Base-by-base conservation (phyloP, 2,329 filamentous ascomycete genomes). In the Hypomyces perniciosus region DNA sequence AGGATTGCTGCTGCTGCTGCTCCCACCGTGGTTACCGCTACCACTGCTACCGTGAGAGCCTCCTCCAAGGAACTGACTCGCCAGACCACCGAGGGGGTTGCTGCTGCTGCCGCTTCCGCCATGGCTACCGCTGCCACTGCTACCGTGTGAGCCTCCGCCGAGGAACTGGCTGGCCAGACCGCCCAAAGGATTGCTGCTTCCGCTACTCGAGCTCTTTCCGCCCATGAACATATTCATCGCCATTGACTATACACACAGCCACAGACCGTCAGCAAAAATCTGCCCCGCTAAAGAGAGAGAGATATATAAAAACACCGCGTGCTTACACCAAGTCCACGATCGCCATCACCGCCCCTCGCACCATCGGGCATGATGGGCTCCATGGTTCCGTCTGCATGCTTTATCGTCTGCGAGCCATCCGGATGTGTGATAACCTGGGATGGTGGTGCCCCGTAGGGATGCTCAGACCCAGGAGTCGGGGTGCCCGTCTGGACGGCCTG, bases 281-380 rank as follows among this genome's bases (percentile, higher is more conserved):
- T 39, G 8, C 28, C 8, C 45, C 13, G 10, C 9, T 33, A 12
- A 41, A 26, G 10, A 8, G 20, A 5, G 30, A 33, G 7, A 12
- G 27, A n/a, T n/a, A n/a, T n/a, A n/a, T n/a, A n/a, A 12, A 37
- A 12, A 29, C 3, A 13, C 33, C 20, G 20, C 20, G 20, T 46
- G 76, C 83, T 65, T 78, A 87, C 84, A 54, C 84, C 82, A 50
- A 88, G 68, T 38, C 83, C 80, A 56, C 84, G 76, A 46, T 87
- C 83, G 33, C 80, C 76, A 29, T 77, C 76, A 20, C 71, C 59
- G 47, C 75, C 77, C 59, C 78, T 71, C 50, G 72, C 72, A 34
- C 72, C 75, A 39, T 77, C 76, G 6, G 73, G 77, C 68, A 78
- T 67, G 53, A 78, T 74, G 26, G 81, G 80, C 64, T 84, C 81